Base-by-base conservation (phyloP, 805 yeast genomes). In the Peterozyma toletana region DNA sequence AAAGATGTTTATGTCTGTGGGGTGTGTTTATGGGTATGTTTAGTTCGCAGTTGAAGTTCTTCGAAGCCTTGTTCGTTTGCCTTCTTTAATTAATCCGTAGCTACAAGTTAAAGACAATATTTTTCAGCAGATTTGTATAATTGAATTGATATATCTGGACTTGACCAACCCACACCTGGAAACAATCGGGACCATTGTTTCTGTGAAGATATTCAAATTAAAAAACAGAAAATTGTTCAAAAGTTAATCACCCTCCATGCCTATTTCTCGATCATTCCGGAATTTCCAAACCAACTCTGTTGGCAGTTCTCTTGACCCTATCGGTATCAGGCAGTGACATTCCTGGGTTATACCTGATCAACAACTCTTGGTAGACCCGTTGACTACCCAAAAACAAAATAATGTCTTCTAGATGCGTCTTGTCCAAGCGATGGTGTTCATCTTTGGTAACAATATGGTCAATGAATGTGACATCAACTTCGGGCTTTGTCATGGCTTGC, bases 291-390 rank as follows among this genome's bases (percentile, higher is more conserved):
- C 99, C 99, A n/a, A 91, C 99, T 50, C 81, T 75, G 45, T 81
- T 73, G 6, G 98, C 99, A 1, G 96, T 84, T 57, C 75, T 77
- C 53, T 80, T 71, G 27, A 91, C 81, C 44, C 83, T 80, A 48
- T 91, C 96, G 41, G 75, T 75, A 55, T 86, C 95, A 21, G 80
- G 74, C 78, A 84, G 77, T 21, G 77, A 77, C 48, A 83, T 68
- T 2, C 96, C 93, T 3, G 95, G 91, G 55, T 90, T 87, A 62
- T 91, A 93, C 52, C 95, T 73, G 52, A 85, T 93, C 37, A 90
- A 68, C 39, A 91, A 70, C 50, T 82, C 90, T 48, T 78, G 79
- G 63, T 88, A 91, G 11, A 71, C 77, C 50, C 93, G 70, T 61
- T 91, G 97, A 49, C 82, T 77, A 41, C 71, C 68, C 42, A 91